Base-by-base conservation (phyloP, 2,329 filamentous ascomycete genomes). In the Fonsecaea multimorphosa region DNA sequence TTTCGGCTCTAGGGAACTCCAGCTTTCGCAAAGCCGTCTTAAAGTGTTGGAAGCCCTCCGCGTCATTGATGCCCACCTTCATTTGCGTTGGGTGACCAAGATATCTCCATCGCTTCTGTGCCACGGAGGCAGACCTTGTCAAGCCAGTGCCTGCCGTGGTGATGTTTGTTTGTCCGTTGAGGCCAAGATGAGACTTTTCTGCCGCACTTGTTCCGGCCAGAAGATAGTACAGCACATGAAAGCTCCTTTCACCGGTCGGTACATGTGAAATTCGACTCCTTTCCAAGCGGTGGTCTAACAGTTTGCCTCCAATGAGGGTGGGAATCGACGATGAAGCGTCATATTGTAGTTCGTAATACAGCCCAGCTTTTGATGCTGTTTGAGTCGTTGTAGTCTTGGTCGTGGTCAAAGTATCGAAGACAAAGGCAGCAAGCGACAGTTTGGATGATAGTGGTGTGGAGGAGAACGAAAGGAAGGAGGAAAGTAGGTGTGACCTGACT, bases 271-370 rank as follows among this genome's bases (percentile, higher is more conserved):
- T 93, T 69, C 95, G 87, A 79, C 93, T 97, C 64, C 95, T 85
- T 79, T 99, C 95, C 55, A 99, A 82, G 71, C 95, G 87, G 77
- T 99, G 95, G 73, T 98, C 93, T 52, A 99, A 84, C 16, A 99
- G 84, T 79, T 99, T 98, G 72, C 92, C 94, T 79, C 95, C 95
- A 70, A 99, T 91, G 31, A 99, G 84, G 2, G 93, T 88, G 0
- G 95, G 95, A 74, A 91, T 93, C 0, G 89, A 90, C 0, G 93
- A 89, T 0, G 92, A 88, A 0, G 92, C 96, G 77, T 99, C 94
- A 76, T 99, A 99, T 78, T 99, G 95, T 49, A 99, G 84, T 78
- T 99, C 95, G 77, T 95, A 95, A 76, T 96, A 97, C 16, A 99
- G 85, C 68, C 95, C 95, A 11, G 95, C 91, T 78, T 98, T 98